These are phyloP conservation scores for Chrysoporthe deuterocubensis DNA, from an alignment of 2,329 filamentous ascomycete genomes.

Conservation along the genomic window DNA sequence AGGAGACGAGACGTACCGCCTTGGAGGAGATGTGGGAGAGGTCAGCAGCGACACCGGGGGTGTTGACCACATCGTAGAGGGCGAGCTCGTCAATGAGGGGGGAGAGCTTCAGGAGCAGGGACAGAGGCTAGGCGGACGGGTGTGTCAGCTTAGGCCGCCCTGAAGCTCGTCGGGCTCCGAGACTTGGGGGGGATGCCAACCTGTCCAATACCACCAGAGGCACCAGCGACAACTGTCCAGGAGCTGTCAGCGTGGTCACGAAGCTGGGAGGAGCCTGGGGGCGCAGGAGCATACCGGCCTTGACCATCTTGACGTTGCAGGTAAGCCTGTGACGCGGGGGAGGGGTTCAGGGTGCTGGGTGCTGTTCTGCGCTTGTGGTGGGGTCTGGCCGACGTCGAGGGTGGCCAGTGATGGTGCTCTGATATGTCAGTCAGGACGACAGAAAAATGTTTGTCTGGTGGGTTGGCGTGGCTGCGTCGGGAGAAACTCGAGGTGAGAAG, in stretches of 20 bases:
- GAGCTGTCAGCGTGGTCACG: conserved; percentile 26
- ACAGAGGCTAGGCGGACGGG: conserved; percentile 72
- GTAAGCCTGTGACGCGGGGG: conserved; percentile 30
- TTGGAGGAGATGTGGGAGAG: conserved; percentile 95
- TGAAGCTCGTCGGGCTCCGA: neutral
- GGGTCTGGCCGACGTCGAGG: conserved; percentile 20
- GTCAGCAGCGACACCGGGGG: conserved; percentile 92
- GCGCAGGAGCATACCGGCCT: conserved; percentile 38
- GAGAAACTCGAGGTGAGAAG: neutral
- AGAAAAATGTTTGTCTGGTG: neutral
- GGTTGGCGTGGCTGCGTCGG: neutral
- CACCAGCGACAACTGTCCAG: conserved; percentile 79
- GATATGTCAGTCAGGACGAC: conserved; percentile 14
- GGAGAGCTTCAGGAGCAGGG: conserved; percentile 90
- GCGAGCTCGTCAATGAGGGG: conserved; percentile 89
- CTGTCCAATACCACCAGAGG: conserved; percentile 98
- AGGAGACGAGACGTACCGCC: conserved; percentile 59
- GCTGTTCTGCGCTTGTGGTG: conserved; percentile 20
- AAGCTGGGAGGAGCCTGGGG: conserved; percentile 20
- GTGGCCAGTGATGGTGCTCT: conserved; percentile 19
- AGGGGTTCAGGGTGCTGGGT: conserved; percentile 31
- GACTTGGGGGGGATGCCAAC: conserved; percentile 51
- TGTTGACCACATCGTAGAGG: conserved; percentile 99
- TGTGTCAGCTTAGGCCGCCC: conserved; percentile 27
- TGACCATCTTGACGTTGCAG: conserved; percentile 42